Evolutionary conservation across 1,284 basidiomycete species (phyloP), one percentile per base, ranked within the genome.

Genomic region (Amylostereum areolatum): DNA sequence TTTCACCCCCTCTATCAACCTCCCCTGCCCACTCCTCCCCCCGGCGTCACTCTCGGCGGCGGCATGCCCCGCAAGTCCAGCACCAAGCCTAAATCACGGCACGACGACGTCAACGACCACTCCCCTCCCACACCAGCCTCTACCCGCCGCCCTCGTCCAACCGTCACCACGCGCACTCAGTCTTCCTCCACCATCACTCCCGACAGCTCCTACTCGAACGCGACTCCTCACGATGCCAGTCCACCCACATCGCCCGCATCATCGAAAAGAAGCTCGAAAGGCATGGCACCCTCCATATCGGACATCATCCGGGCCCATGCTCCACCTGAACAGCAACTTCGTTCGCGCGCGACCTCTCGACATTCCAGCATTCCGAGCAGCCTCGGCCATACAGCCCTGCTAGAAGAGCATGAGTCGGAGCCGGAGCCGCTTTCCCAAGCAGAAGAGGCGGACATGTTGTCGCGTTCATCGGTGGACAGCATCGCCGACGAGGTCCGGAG

Each of bases 401-500:
- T 60, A 12, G 68, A 69, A 45, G 72, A 74, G 41, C 76, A 77
- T 58, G 75, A 79, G 56, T 66, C 70, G 2, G 76, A 75, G 55
- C 71, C 72, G 5, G 74, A 76, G 52, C 66, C 72, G 8, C 56
- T 75, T 32, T 66, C 71, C 32, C 66, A 71, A 25, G 73, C 75
- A 48, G 82, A 84, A 50, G 83, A 85, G 52, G 69, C 69, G 2
- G 84, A 86, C 44, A 58, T 83, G 35, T 55, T 86, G 37, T 82
- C 83, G 41, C 80, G 88, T 25, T 89, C 89, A 18, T 91, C 88
- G 8, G 79, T 90, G 50, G 89, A 92, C 64, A 90, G 87, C 51
- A 81, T 91, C 31, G 85, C 87, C 24, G 83, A 89, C 55, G 89
- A 92, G 71, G 80, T 89, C 29, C 78, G 76, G 53, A 77, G 71